These are phyloP conservation scores for Hyphopichia burtonii DNA, from an alignment of 1,139 yeast genomes.

Conservation along the genomic window DNA sequence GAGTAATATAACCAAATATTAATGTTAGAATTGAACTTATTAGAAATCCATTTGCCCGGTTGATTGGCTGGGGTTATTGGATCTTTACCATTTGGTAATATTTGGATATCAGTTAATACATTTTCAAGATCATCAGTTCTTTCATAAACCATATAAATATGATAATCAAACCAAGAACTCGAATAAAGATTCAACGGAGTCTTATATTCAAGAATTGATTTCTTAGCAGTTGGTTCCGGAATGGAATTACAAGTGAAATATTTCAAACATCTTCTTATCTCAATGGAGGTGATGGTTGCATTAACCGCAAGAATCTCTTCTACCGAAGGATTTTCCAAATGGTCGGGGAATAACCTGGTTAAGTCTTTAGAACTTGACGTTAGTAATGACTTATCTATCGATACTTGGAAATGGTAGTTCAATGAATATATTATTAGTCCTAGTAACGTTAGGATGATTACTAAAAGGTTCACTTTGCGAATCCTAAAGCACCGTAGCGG, in stretches of 20 bases:
- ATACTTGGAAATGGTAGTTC: neutral
- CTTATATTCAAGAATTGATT: neutral
- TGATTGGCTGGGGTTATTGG: constrained; percentile 3
- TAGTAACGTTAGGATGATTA: neutral
- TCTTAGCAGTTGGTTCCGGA: neutral
- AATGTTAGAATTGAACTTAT: constrained; percentile 7
- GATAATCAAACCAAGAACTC: constrained; percentile 11
- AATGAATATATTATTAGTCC: neutral
- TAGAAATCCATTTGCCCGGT: neutral
- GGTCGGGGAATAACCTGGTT: constrained; percentile 1
- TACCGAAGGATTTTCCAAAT: constrained; percentile 1
- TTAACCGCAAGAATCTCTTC: neutral
- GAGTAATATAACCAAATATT: constrained; percentile 1
- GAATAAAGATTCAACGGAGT: constrained; percentile 4
- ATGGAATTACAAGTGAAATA: neutral
- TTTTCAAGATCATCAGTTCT: constrained; percentile 10
- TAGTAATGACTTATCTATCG: neutral
- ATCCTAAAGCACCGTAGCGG: constrained; percentile 1
- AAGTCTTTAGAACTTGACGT: neutral
- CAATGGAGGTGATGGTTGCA: neutral
- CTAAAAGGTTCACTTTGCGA: neutral
- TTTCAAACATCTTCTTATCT: neutral
- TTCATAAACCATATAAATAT: constrained; percentile 11
- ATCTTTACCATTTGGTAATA: constrained; percentile 2
- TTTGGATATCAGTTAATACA: constrained; percentile 13